Evolutionary conservation across 768 basidiomycete species (phyloP).

Genomic region (Suillus subalutaceus): DNA sequence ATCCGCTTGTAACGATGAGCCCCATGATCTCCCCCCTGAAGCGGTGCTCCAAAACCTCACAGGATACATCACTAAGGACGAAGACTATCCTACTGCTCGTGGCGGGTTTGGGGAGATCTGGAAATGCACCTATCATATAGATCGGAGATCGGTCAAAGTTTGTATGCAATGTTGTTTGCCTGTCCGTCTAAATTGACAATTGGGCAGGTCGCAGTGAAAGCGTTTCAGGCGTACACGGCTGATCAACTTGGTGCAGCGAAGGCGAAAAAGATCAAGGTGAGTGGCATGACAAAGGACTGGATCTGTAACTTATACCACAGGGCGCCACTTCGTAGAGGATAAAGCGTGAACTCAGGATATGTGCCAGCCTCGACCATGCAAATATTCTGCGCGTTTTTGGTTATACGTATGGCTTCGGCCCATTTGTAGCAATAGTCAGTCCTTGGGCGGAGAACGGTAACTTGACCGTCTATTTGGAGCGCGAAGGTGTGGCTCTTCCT

Average conservation of each 20-base stretch:
- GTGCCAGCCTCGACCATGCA: conserved; percentile 20
- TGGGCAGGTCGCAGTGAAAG: background rate
- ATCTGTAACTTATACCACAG: background rate
- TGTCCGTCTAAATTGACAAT: background rate
- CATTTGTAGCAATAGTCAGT: conserved; percentile 24
- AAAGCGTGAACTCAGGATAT: conserved; percentile 24
- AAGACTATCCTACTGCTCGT: conserved; percentile 2
- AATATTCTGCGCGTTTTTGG: conserved; percentile 24
- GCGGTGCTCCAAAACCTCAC: conserved; percentile 2
- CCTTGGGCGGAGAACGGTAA: conserved; percentile 30
- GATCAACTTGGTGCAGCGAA: too few species aligned
- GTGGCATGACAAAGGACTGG: background rate
- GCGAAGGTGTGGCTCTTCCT: background rate
- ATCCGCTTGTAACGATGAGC: too few species aligned
- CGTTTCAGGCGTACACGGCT: background rate
- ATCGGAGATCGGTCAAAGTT: background rate
- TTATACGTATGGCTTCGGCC: conserved; percentile 21
- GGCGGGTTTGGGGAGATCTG: conserved; percentile 8
- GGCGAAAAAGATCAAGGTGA: background rate
- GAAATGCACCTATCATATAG: background rate
- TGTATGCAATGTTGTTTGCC: background rate
- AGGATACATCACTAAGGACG: background rate
- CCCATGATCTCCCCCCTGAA: background rate
- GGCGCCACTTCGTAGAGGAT: conserved; percentile 14
- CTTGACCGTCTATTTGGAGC: conserved; percentile 21